phyloP scores from a whole-genome alignment of 208 protist species.

The Leishmania gerbilli region DNA sequence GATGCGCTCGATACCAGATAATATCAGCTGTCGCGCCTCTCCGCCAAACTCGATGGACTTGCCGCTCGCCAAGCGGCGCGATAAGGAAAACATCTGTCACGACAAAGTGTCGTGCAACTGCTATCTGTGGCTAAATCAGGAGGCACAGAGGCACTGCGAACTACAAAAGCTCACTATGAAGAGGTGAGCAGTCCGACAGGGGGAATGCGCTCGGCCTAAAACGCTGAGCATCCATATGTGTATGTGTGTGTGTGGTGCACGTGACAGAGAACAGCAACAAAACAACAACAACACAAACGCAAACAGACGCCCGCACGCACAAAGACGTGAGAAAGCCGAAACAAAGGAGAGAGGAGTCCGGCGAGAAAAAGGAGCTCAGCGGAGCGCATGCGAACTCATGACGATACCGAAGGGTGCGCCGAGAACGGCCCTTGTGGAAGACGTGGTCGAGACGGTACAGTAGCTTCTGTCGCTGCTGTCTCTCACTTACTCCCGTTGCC shows the following conservation, averaged over 20 bases:
- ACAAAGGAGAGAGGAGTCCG: not conserved
- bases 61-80: constrained; percentile 37
- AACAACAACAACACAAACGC: not conserved
- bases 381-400: not conserved
- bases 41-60: constrained; percentile 97
- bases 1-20: constrained; percentile 97
- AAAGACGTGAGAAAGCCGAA: not conserved
- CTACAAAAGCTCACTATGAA: not conserved
- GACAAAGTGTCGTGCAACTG: not conserved
- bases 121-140: not conserved
- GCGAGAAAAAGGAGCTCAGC: constrained; percentile 2
- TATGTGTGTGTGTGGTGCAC: not conserved
- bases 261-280: not conserved
- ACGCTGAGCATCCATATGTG: not conserved
- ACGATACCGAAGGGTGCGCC: not conserved
- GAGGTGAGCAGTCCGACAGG: not conserved
- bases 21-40: constrained; percentile 94
- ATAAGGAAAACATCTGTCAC: constrained; percentile 32
- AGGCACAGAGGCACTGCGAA: not conserved
- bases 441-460: not conserved
- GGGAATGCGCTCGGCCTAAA: not conserved
- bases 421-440: not conserved
- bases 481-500: not conserved
- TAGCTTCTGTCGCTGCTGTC: not conserved
- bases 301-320: not conserved